Evolutionary conservation across 31 red algal genomes (phyloP).

Genomic region (Porphyra umbilicalis): DNA sequence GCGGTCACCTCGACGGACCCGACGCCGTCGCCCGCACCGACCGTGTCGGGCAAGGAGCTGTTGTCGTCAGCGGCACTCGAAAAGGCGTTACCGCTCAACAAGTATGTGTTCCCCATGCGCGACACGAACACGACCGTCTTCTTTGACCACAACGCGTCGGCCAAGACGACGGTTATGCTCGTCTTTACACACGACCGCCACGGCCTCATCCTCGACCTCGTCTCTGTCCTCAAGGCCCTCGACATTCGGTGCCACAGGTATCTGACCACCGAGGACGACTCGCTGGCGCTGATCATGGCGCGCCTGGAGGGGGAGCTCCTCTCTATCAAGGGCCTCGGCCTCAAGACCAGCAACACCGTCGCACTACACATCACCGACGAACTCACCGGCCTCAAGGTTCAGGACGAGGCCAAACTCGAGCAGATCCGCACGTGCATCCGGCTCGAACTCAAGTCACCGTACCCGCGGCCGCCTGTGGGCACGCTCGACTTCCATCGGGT

Average conservation of each 20-base stretch:
- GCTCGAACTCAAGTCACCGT: slow-evolving; percentile 39
- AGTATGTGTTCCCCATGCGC: slow-evolving; percentile 75
- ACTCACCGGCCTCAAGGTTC: slow-evolving; percentile 36
- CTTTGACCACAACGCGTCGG: slow-evolving; percentile 48
- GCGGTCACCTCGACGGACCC: background rate
- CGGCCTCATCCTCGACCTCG: slow-evolving; percentile 45
- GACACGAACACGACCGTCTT: slow-evolving; percentile 67
- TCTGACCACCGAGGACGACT: slow-evolving; percentile 26
- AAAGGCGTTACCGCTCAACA: background rate
- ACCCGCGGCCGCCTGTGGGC: slow-evolving; percentile 35
- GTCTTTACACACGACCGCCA: slow-evolving; percentile 47
- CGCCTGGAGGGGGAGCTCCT: slow-evolving; percentile 66
- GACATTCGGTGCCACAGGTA: slow-evolving; percentile 35
- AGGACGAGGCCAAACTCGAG: slow-evolving; percentile 39
- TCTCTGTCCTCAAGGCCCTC: slow-evolving; percentile 55
- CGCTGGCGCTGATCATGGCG: slow-evolving; percentile 24
- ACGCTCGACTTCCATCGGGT: slow-evolving; percentile 44
- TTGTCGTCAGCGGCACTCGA: background rate
- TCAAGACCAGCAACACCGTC: slow-evolving; percentile 36
- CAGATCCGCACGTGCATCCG: slow-evolving; percentile 44
- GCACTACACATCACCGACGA: slow-evolving; percentile 59
- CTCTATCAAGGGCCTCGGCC: slow-evolving; percentile 13
- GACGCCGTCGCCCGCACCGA: too few species aligned
- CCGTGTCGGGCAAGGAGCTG: background rate
- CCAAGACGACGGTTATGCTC: slow-evolving; percentile 31